Percentiles rank a stretch among this genome's conserved stretches.
These are phyloP conservation scores for Prunus salicina DNA, from an alignment of 306 rosid species.

Conservation along the genomic window DNA sequence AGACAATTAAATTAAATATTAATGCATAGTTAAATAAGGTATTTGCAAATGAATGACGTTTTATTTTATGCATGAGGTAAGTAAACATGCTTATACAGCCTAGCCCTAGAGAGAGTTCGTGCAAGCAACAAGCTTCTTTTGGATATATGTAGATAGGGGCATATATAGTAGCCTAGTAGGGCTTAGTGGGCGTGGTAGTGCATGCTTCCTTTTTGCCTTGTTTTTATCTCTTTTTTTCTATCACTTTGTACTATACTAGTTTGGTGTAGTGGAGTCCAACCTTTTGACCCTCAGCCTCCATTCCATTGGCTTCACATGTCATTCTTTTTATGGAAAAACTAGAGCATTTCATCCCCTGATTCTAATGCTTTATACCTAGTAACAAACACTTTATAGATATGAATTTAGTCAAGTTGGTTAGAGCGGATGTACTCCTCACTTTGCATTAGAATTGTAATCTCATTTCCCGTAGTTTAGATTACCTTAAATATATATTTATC, in stretches of 20 bases:
- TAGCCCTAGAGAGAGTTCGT: background rate
- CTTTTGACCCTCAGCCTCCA: background rate
- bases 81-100: background rate
- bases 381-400: no score
- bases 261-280: background rate
- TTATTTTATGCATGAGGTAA: no score
- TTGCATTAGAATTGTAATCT: no score
- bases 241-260: background rate
- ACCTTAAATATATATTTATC: no score
- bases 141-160: background rate
- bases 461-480: fast-evolving
- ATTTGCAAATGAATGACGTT: no score
- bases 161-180: background rate
- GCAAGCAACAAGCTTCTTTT: background rate
- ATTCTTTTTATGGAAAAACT: no score
- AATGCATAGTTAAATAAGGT: no score
- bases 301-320: background rate
- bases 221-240: background rate
- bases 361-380: background rate
- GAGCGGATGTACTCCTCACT: fast-evolving
- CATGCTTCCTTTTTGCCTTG: background rate
- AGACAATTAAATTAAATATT: no score
- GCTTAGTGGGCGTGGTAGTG: background rate
- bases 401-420: fast-evolving
- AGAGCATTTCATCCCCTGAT: background rate